Base-by-base conservation (phyloP, 202 grass and related monocot species). In the Zoysia matrella region DNA sequence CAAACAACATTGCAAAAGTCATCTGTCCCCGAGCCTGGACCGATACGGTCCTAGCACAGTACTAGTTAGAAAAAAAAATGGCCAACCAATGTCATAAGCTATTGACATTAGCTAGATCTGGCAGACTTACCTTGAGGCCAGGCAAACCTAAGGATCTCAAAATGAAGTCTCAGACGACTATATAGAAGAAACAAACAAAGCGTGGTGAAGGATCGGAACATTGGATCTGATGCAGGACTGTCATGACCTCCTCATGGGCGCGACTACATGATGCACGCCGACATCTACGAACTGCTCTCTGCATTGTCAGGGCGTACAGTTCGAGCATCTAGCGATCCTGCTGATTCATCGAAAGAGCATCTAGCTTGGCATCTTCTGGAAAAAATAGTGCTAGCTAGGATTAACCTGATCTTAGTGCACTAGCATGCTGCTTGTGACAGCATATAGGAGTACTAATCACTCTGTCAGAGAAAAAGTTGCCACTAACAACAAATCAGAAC, bases 11-110 rank as follows among this genome's bases (percentile, higher is more conserved):
- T 60, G 41, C 66, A 70, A 49, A 47, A 14, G 52, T 80, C 78
- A 16, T 80, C 53, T 49, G 16, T 80, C 52, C 57, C 16, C 44
- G 60, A 80, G 77, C 43, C 65, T 80, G 77, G 58, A 60, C 45
- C 53, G 8, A 49, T 65, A 14, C 6, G 0, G n/a, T 12, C 52
- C 65, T 70, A 66, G 30, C 22, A 22, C 22, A 22, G 22, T 48
- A 69, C n/a, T 43, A 39, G 0, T 52, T 13, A 52, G 5, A 14
- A 22, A 22, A 22, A 22, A 22, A 22, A 22, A 15, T 22, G 22
- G 22, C 22, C 22, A 22, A 22, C 22, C 22, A 22, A 22, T 22
- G 22, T 22, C 22, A 22, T 22, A 22, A 22, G 22, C 22, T 22
- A 22, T 22, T 22, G 22, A 22, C 22, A 22, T 22, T 22, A 22